Percentiles rank a stretch among this genome's conserved stretches.
phyloP scores from a whole-genome alignment of 73 alveolate species.

The Durusdinium trenchii region DNA sequence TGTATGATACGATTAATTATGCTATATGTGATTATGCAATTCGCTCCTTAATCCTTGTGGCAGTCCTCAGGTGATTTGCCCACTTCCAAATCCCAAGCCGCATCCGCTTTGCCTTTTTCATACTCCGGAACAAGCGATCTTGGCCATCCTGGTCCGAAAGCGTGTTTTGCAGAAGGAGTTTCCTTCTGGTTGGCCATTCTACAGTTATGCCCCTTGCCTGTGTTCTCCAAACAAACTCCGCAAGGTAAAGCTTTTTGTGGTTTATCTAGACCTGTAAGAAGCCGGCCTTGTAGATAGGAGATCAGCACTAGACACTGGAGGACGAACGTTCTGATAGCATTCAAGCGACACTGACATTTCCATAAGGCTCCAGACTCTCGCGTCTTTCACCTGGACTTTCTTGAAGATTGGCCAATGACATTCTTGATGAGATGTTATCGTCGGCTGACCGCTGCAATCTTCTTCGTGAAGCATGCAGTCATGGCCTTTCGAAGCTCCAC shows the following conservation, averaged over 20 bases:
- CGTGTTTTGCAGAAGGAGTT: constrained; percentile 44
- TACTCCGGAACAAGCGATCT: constrained; percentile 84
- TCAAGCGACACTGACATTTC: no score
- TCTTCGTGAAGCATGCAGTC: constrained; percentile 81
- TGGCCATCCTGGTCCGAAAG: constrained; percentile 89
- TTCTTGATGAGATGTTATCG: constrained; percentile 4
- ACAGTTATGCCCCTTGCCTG: constrained; percentile 36
- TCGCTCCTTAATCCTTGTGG: no score
- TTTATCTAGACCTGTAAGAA: no score
- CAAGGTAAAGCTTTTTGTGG: no score
- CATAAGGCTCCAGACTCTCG: constrained; percentile 13
- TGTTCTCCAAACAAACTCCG: no score
- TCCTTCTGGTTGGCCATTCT: constrained; percentile 83
- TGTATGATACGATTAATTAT: no score
- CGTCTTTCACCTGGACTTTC: constrained; percentile 48
- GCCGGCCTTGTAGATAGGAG: no score
- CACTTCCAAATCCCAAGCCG: constrained; percentile 62
- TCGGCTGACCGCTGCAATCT: constrained; percentile 44
- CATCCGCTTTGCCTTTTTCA: constrained; percentile 74
- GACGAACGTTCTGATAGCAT: no score
- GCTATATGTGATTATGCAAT: no score
- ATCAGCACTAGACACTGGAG: no score
- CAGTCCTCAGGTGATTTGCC: constrained; percentile 58
- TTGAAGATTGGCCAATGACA: constrained; percentile 85
- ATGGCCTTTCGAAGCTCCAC: constrained; percentile 37